Evolutionary conservation across 2,329 filamentous ascomycete genomes (phyloP), one percentile per base, ranked within the genome.

Genomic region (Trichoderma sp.): DNA sequence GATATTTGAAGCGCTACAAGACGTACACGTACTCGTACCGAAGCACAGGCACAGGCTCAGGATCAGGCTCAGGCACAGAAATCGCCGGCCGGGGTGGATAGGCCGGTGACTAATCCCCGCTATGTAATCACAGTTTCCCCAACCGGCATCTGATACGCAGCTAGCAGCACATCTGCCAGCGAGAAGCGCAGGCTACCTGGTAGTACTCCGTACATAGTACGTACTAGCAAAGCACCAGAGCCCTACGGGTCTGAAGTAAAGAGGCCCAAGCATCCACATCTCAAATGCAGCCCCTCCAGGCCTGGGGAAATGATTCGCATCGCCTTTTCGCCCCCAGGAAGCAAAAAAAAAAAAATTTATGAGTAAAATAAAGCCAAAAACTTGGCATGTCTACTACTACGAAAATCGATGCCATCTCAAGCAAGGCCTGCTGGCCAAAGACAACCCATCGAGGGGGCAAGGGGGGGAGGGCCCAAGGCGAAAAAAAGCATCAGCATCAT

Each of bases 161-260:
- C 32, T 53, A 34, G 59, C 22, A 19, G 50, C 27, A n/a, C 34
- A 22, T 52, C 34, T 45, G 25, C 15, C 60, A 34, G 60, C 60
- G 60, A 64, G 60, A 64, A 64, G 60, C 60, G 50, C 50, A 64
- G n/a, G n/a, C n/a, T n/a, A n/a, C n/a, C n/a, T n/a, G n/a, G n/a
- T n/a, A n/a, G n/a, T n/a, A n/a, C n/a, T n/a, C n/a, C n/a, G n/a
- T n/a, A n/a, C n/a, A n/a, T n/a, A n/a, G n/a, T n/a, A n/a, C n/a
- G n/a, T 39, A 64, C 27, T 53, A n/a, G 13, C 15, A 29, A 9
- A 27, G 27, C 50, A 53, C 35, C 12, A 54, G 50, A 54, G 60
- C 60, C 60, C 50, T 54, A 54, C 60, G 50, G 39, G 17, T 8
- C 5, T 42, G 9, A 19, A 6, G 17, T 17, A 54, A 12, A 34